Conservation (phyloP, 805 yeast species). For the Sungouiozyma intestinalis region DNA sequence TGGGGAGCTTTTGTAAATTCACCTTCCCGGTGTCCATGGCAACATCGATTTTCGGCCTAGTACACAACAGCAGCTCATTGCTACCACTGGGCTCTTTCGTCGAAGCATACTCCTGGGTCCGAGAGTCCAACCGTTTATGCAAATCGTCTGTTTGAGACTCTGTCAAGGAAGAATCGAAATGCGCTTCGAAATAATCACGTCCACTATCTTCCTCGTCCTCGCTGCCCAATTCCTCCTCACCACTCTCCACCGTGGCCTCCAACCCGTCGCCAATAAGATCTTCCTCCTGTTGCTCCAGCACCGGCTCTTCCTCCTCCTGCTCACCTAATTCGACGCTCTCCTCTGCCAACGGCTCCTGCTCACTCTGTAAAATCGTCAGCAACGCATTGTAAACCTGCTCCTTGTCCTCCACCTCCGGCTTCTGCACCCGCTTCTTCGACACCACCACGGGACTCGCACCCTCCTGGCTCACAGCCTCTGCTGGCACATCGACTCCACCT, state of each 20-base stretch:
- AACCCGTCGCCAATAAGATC: conserved; percentile 23
- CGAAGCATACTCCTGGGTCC: conserved; percentile 21
- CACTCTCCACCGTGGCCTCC: conserved; percentile 16
- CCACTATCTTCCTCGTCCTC: conserved; percentile 29
- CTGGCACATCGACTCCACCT: conserved; percentile 2
- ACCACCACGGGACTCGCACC: conserved; percentile 20
- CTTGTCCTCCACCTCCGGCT: conserved; percentile 19
- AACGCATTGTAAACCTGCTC: conserved; percentile 57
- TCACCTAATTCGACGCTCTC: conserved; percentile 8
- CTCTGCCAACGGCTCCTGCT: conserved; percentile 24
- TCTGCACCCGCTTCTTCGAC: conserved; percentile 10
- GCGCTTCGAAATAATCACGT: conserved; percentile 67
- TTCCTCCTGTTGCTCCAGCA: conserved; percentile 21
- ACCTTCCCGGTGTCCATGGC: neutral
- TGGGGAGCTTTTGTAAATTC: conserved; percentile 26
- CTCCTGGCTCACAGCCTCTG: neutral
- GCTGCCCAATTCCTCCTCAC: conserved; percentile 7
- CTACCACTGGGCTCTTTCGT: conserved; percentile 6
- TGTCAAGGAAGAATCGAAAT: conserved; percentile 46
- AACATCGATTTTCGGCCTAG: neutral
- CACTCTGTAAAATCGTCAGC: conserved; percentile 47
- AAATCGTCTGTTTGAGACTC: conserved; percentile 31
- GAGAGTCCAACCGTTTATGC: conserved; percentile 25
- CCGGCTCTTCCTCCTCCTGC: conserved; percentile 19
- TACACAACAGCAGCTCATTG: neutral